Conservation (phyloP, 129 eudicot species). For the Escallonia rubra region DNA sequence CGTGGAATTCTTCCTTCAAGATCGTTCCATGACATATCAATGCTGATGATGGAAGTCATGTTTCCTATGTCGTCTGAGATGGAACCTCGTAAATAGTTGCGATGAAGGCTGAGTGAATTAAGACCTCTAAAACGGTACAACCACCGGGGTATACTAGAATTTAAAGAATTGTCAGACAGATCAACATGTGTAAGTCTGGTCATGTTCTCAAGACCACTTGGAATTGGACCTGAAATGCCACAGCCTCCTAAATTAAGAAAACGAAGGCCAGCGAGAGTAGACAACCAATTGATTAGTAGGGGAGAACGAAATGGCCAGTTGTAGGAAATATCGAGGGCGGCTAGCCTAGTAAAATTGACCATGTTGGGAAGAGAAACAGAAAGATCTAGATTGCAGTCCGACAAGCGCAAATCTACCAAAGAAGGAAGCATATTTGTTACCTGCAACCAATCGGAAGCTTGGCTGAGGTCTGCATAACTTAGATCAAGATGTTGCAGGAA, state of each 20-base stretch:
- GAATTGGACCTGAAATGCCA: too few species aligned
- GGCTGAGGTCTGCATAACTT: slow-evolving; percentile 23
- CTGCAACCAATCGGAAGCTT: slow-evolving; percentile 28
- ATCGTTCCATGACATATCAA: not conserved
- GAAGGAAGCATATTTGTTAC: slow-evolving; percentile 34
- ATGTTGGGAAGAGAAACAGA: too few species aligned
- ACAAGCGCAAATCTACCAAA: slow-evolving; percentile 32
- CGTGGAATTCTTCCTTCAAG: too few species aligned
- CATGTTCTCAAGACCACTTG: too few species aligned
- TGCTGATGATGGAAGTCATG: not conserved
- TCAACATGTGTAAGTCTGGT: too few species aligned
- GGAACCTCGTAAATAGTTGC: slow-evolving; percentile 1
- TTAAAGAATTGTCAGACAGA: not conserved
- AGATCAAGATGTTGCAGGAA: slow-evolving; percentile 33
- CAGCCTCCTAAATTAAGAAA: too few species aligned
- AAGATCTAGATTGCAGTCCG: slow-evolving; percentile 17
- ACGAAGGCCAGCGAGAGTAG: too few species aligned
- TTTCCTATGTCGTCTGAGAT: slow-evolving; percentile 2
- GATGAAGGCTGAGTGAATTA: not conserved
- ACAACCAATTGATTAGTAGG: too few species aligned
- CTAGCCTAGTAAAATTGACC: too few species aligned
- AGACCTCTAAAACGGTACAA: slow-evolving; percentile 10
- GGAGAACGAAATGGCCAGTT: too few species aligned
- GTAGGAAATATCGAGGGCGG: slow-evolving; percentile 19
- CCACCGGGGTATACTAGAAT: slow-evolving; percentile 29